Percentiles rank a stretch among this genome's conserved stretches.
Evolutionary conservation across 352 stramenopile genomes (phyloP).

Genomic region (Pythium myriotylum): DNA sequence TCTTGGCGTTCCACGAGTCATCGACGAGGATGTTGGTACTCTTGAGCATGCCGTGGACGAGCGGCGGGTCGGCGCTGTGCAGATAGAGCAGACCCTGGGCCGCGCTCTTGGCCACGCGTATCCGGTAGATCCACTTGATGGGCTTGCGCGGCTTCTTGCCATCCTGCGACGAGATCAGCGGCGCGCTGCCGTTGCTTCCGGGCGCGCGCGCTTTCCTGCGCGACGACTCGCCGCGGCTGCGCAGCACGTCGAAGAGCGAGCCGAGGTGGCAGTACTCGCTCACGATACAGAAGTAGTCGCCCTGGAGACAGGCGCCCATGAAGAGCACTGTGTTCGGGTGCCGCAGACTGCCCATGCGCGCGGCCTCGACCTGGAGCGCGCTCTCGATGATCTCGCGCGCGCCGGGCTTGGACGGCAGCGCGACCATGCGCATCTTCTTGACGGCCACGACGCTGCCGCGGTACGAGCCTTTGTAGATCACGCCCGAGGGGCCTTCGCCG

Average conservation of each 20-base stretch:
- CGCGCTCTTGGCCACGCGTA: conserved; percentile 79
- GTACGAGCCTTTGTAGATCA: conserved; percentile 88
- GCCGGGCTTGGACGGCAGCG: conserved; percentile 51
- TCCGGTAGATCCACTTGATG: conserved; percentile 82
- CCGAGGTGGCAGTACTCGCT: conserved; percentile 95
- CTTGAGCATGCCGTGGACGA: conserved; percentile 88
- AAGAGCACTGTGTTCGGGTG: conserved; percentile 99
- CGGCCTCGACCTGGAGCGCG: conserved; percentile 80
- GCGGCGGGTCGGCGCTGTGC: conserved; percentile 80
- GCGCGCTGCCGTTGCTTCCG: conserved; percentile 9
- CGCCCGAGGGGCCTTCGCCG: conserved; percentile 74
- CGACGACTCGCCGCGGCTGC: conserved; percentile 35
- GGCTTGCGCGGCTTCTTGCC: conserved; percentile 48
- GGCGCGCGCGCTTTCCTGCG: background rate
- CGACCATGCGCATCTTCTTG: conserved; percentile 88
- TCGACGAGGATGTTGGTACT: conserved; percentile 89
- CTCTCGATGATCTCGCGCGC: conserved; percentile 79
- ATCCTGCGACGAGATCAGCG: conserved; percentile 28
- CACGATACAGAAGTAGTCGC: conserved; percentile 96
- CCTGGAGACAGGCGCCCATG: conserved; percentile 96
- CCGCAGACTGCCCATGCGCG: conserved; percentile 89
- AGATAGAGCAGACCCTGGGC: conserved; percentile 82
- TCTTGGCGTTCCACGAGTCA: conserved; percentile 89
- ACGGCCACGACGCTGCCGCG: conserved; percentile 82
- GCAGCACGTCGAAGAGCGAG: conserved; percentile 95